Percentiles rank a stretch among this genome's conserved stretches.
Conservation (phyloP, 495 filamentous ascomycete genomes). For the Penicillium flavigenum region DNA sequence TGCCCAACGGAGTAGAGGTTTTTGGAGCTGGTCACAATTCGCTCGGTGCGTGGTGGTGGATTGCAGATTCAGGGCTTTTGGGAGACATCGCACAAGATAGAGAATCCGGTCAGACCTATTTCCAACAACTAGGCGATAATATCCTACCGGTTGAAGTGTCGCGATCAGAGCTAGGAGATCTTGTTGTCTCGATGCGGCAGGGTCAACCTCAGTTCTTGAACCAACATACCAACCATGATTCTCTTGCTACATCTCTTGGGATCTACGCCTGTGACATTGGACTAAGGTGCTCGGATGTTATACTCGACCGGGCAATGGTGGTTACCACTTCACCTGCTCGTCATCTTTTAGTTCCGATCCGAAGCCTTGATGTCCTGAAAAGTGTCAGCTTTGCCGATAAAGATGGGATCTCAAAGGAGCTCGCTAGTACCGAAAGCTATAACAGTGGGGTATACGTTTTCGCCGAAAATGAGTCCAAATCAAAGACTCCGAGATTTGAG, state of each 20-base stretch:
- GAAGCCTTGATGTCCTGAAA: conserved; percentile 3
- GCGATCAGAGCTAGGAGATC: background rate
- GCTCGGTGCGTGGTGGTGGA: conserved; percentile 23
- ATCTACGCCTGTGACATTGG: conserved; percentile 8
- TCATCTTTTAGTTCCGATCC: conserved; percentile 19
- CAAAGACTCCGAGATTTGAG: conserved; percentile 4
- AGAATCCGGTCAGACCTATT: background rate
- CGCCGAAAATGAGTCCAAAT: background rate
- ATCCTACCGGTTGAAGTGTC: conserved; percentile 13
- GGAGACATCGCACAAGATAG: background rate
- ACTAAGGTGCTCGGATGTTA: background rate
- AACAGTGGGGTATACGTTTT: conserved; percentile 21
- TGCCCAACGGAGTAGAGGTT: conserved; percentile 9
- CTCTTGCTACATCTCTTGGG: conserved; percentile 10
- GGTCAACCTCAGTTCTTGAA: conserved; percentile 10
- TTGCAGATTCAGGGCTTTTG: conserved; percentile 13
- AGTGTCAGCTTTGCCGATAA: conserved; percentile 6
- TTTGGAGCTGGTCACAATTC: conserved; percentile 22
- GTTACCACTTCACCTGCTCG: conserved; percentile 22
- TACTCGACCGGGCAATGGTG: conserved; percentile 5
- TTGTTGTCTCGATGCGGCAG: conserved; percentile 14
- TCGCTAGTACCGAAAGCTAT: conserved; percentile 9
- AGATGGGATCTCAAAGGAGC: conserved; percentile 7
- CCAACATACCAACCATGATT: conserved; percentile 10
- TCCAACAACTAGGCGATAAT: conserved; percentile 13